Evolutionary conservation across 257 asterid genomes (phyloP), one percentile per base, ranked within the genome.

Genomic region (Solanum sejunctum): DNA sequence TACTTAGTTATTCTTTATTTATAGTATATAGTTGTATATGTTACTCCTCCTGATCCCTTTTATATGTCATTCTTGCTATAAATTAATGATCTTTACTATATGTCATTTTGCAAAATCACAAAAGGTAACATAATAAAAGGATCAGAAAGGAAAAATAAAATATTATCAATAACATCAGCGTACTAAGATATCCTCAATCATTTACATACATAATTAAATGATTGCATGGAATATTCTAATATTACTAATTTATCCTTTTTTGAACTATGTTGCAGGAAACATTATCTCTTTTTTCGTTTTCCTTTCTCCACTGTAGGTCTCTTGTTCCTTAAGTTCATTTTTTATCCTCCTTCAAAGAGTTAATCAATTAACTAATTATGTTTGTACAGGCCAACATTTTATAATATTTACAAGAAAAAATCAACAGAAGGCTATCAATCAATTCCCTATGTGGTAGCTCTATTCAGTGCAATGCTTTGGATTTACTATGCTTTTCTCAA

Each of bases 391-490:
- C 90, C 93, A 43, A 92, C 90, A 55, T 92, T 90, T 79, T 85
- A 87, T 79, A 82, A 86, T 36, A 87, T 90, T 9, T 58, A 52
- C 70, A 90, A 90, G 92, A 92, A 87, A 55, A 92, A 92, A 85
- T 85, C 93, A 52, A 88, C 91, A 0, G 86, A 90, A 86, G 94
- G 84, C 43, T 92, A 85, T 82, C 89, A 92, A 12, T 88, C 89
- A 17, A 81, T 89, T 32, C 93, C 93, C 36, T 90, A 92, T 23
- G 87, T 86, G 85, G 86, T 88, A 58, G 89, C 91, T 80, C 80
- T 92, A 56, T 86, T 91, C 13, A 90, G 94, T 85, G 78, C 88
- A 61, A 87, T 88, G 89, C 70, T 88, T 15, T 92, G 94, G 94
- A 87, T 92, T 17, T 92, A 89, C 86, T 92, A 92, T 77, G 93